phyloP scores from a whole-genome alignment of 2,329 filamentous ascomycete genomes.

The Cladosporium cucumerinum region DNA sequence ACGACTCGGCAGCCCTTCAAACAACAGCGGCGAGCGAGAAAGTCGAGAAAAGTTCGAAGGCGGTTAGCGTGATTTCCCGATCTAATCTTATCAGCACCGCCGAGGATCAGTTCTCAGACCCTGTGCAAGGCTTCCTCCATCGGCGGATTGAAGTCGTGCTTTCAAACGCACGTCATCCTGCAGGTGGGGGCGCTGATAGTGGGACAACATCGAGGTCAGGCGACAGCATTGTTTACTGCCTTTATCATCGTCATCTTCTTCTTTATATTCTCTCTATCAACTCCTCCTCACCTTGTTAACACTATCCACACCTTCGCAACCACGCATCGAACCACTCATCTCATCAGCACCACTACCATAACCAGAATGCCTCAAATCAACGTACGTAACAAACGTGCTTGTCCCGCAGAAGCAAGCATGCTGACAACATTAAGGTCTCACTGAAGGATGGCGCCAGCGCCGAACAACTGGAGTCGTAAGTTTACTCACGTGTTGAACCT shows the following conservation, averaged over 20 bases:
- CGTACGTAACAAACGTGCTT: slow-evolving; percentile 21
- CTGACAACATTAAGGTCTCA: slow-evolving; percentile 62
- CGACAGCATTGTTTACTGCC: slow-evolving; percentile 12
- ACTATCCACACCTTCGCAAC: neutral
- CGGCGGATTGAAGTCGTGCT: neutral
- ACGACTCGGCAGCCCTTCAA: neutral
- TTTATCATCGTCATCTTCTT: slow-evolving; percentile 9
- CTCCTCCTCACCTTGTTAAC: neutral
- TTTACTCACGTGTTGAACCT: neutral
- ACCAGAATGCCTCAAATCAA: slow-evolving; percentile 30
- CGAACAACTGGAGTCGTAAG: slow-evolving; percentile 66
- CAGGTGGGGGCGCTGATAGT: slow-evolving; percentile 12
- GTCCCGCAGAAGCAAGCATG: neutral
- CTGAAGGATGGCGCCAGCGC: slow-evolving; percentile 67
- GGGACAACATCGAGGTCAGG: slow-evolving; percentile 14
- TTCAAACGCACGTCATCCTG: slow-evolving; percentile 6
- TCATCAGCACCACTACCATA: slow-evolving; percentile 8
- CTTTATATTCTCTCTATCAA: neutral
- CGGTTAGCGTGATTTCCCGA: neutral
- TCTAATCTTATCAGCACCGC: neutral
- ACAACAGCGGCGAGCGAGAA: slow-evolving; percentile 24
- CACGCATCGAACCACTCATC: slow-evolving; percentile 6
- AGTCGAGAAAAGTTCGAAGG: slow-evolving; percentile 11
- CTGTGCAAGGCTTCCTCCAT: no score
- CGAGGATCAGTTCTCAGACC: slow-evolving; percentile 4